A percentile compares a stretch with the other conserved stretches of the same genome.
Evolutionary conservation across 1,284 basidiomycete genomes (phyloP).

Genomic region (Cystobasidium slooffiae): DNA sequence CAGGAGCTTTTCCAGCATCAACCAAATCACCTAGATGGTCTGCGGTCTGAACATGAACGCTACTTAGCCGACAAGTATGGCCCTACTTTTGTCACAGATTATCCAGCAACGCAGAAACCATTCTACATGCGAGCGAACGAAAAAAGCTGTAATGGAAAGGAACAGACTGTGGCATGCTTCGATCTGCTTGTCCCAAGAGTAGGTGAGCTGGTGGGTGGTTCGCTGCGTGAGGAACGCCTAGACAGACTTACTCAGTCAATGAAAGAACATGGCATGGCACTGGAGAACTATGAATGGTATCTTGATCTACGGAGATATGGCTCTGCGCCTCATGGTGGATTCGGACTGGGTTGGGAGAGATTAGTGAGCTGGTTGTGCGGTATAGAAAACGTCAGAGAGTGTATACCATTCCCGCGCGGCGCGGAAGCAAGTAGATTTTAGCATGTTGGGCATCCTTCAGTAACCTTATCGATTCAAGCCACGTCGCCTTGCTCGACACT

Average conservation of each 20-base stretch:
- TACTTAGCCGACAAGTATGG: slow-evolving; percentile 75
- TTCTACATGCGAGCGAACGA: slow-evolving; percentile 89
- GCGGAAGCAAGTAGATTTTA: slow-evolving; percentile 62
- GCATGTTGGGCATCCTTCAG: not conserved
- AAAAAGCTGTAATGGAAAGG: slow-evolving; percentile 53
- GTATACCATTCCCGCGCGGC: slow-evolving; percentile 87
- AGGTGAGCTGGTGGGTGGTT: slow-evolving; percentile 91
- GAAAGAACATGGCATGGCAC: slow-evolving; percentile 61
- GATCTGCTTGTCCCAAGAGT: slow-evolving; percentile 86
- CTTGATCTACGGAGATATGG: slow-evolving; percentile 75
- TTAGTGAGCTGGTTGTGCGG: slow-evolving; percentile 82
- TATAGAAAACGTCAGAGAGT: slow-evolving; percentile 82
- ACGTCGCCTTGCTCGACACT: too few species aligned
- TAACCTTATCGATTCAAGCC: too few species aligned
- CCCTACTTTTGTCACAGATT: slow-evolving; percentile 90
- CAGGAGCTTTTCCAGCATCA: slow-evolving; percentile 46
- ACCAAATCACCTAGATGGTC: slow-evolving; percentile 53
- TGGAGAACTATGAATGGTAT: slow-evolving; percentile 79
- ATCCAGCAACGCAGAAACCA: slow-evolving; percentile 80
- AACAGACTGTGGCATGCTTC: slow-evolving; percentile 84
- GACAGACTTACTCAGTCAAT: slow-evolving; percentile 65
- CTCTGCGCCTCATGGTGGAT: slow-evolving; percentile 86
- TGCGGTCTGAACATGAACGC: slow-evolving; percentile 90
- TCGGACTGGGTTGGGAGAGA: slow-evolving; percentile 90
- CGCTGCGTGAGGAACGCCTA: slow-evolving; percentile 82